A percentile compares a stretch with the other conserved stretches of the same genome.
phyloP scores from a whole-genome alignment of 2,329 filamentous ascomycete species.

The Monosporascus sp. region DNA sequence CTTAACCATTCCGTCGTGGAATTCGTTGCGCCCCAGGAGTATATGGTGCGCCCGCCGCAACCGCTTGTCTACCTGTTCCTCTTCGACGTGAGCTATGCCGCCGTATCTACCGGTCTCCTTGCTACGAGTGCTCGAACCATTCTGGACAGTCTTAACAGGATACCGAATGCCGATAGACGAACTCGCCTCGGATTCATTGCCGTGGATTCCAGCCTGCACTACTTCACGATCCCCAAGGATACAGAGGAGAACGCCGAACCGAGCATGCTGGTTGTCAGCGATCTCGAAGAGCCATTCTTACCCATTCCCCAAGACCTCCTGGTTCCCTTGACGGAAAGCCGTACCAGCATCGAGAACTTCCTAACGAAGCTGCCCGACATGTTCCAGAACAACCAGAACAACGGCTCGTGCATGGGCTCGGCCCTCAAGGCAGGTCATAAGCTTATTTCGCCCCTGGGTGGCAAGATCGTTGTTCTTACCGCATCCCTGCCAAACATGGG shows the following conservation, averaged over 20 bases:
- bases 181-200: slow-evolving; percentile 93
- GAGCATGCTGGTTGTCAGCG: slow-evolving; percentile 88
- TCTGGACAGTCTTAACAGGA: slow-evolving; percentile 87
- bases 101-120: slow-evolving; percentile 83
- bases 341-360: slow-evolving; percentile 87
- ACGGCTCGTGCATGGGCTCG: slow-evolving; percentile 89
- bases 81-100: slow-evolving; percentile 87
- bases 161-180: slow-evolving; percentile 94
- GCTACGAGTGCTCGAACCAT: slow-evolving; percentile 92
- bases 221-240: slow-evolving; percentile 91
- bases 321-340: slow-evolving; percentile 82
- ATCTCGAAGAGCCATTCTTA: slow-evolving; percentile 93
- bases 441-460: slow-evolving; percentile 87
- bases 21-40: slow-evolving; percentile 96
- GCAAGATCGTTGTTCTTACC: slow-evolving; percentile 89
- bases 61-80: slow-evolving; percentile 93
- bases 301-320: slow-evolving; percentile 89
- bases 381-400: slow-evolving; percentile 92
- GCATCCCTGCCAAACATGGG: slow-evolving; percentile 88
- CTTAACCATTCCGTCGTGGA: slow-evolving; percentile 96
- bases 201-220: slow-evolving; percentile 90
- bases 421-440: slow-evolving; percentile 91
- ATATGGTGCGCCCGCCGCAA: slow-evolving; percentile 97
- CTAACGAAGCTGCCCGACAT: slow-evolving; percentile 86
- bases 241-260: slow-evolving; percentile 78